Evolutionary conservation across 441 rosid genomes (phyloP).

Genomic region (Hypseocharis bilobata): DNA sequence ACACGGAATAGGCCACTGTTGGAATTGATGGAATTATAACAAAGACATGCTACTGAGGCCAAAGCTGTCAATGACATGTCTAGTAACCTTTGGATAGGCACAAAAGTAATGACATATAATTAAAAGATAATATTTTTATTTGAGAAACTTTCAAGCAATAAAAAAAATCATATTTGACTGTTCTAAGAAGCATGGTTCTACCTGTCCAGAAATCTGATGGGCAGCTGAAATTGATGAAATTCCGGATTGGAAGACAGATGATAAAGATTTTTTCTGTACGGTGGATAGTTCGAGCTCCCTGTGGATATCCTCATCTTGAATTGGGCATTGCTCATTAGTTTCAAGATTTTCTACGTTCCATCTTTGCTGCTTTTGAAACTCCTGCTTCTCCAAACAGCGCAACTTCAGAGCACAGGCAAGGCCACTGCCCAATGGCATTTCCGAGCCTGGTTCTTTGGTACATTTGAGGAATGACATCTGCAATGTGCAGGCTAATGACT

Average conservation of each 20-base stretch:
- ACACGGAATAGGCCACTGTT: no score
- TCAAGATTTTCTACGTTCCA: conserved; percentile 25
- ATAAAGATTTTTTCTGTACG: conserved; percentile 19
- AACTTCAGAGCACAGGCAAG: conserved; percentile 40
- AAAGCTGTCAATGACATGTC: no score
- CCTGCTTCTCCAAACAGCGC: conserved; percentile 29
- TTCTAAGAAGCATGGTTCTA: conserved; percentile 21
- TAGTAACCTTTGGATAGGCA: not conserved
- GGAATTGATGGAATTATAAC: no score
- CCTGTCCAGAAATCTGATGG: conserved; percentile 32
- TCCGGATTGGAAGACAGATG: conserved; percentile 20
- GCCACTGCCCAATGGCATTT: conserved; percentile 22
- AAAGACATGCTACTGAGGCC: no score
- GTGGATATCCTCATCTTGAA: conserved; percentile 23
- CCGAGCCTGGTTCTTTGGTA: conserved; percentile 27
- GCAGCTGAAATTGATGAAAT: conserved; percentile 19
- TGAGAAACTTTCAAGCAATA: conserved; percentile 2
- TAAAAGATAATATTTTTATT: not conserved
- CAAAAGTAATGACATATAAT: not conserved
- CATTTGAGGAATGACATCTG: conserved; percentile 42
- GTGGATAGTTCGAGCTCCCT: conserved; percentile 24
- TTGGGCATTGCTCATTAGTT: conserved; percentile 42
- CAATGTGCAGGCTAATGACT: conserved; percentile 3
- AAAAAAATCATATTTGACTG: conserved; percentile 11
- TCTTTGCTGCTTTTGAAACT: conserved; percentile 28